Conservation (phyloP, 2,329 filamentous ascomycete species). For the Leptographium flavum region DNA sequence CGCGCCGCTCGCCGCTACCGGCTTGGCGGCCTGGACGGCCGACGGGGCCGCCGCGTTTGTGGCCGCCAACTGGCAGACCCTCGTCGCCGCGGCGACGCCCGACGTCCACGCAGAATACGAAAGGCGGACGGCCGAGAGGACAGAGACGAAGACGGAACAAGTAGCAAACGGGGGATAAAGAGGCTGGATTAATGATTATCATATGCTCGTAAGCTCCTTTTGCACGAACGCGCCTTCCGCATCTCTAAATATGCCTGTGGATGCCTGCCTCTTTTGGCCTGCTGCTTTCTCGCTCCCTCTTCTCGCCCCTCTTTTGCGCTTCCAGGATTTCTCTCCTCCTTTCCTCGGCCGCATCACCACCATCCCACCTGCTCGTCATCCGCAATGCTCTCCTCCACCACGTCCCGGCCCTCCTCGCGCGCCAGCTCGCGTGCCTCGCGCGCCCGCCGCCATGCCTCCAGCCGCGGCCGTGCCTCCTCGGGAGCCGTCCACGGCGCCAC, state of each 20-base stretch:
- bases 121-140: neutral
- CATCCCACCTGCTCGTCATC: slow-evolving; percentile 11
- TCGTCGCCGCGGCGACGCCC: slow-evolving; percentile 12
- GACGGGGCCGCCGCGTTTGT: slow-evolving; percentile 29
- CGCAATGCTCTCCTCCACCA: slow-evolving; percentile 18
- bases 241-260: neutral
- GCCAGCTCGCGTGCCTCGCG: slow-evolving; percentile 25
- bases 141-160: neutral
- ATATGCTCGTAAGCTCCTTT: slow-evolving; percentile 1
- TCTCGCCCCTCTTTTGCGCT: neutral
- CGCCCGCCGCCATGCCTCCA: slow-evolving; percentile 29
- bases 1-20: neutral
- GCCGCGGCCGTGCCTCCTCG: slow-evolving; percentile 26
- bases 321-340: neutral
- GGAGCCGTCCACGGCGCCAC: slow-evolving; percentile 21
- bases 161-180: neutral
- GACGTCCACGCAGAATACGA: neutral
- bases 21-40: slow-evolving; percentile 19
- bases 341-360: slow-evolving; percentile 1
- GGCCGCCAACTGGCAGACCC: slow-evolving; percentile 19
- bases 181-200: neutral
- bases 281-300: neutral
- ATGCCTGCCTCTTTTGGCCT: neutral
- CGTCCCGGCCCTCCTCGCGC: slow-evolving; percentile 23
- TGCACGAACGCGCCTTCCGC: neutral